These are phyloP conservation scores for Arthrobotrys conoides DNA, from an alignment of 2,329 filamentous ascomycete genomes.

Conservation along the genomic window DNA sequence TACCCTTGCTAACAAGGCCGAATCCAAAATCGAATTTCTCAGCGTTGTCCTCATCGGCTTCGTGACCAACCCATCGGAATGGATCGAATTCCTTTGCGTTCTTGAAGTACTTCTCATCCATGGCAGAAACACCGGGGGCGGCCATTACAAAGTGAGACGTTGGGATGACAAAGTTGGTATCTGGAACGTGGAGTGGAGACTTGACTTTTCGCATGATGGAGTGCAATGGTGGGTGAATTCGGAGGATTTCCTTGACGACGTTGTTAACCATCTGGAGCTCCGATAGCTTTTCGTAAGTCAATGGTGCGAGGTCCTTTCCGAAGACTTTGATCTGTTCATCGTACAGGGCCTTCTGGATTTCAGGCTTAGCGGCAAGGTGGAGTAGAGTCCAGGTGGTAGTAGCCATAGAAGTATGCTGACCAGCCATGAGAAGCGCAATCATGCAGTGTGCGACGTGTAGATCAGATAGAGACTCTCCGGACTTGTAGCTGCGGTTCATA, in stretches of 20 bases:
- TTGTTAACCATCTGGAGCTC: conserved; percentile 75
- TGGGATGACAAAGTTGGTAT: conserved; percentile 72
- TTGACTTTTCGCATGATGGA: conserved; percentile 81
- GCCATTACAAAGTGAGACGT: conserved; percentile 71
- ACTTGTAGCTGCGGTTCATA: conserved; percentile 82
- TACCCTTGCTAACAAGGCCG: conserved; percentile 74
- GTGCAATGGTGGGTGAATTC: conserved; percentile 80
- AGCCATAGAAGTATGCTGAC: conserved; percentile 84
- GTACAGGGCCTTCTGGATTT: conserved; percentile 78
- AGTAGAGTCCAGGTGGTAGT: conserved; percentile 84
- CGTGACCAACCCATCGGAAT: conserved; percentile 72
- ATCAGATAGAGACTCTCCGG: conserved; percentile 78
- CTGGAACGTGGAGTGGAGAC: conserved; percentile 74
- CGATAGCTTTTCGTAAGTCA: conserved; percentile 74
- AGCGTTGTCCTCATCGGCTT: conserved; percentile 67
- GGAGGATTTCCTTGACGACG: conserved; percentile 80
- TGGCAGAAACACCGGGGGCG: conserved; percentile 68
- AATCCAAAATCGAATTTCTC: conserved; percentile 76
- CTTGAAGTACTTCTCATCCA: conserved; percentile 75
- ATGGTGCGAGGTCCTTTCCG: conserved; percentile 71
- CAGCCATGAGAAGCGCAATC: conserved; percentile 88
- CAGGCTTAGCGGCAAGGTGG: conserved; percentile 78
- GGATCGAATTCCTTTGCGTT: conserved; percentile 75
- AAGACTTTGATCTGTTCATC: conserved; percentile 75
- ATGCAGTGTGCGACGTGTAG: conserved; percentile 86